Conservation (phyloP, 208 protist genomes). For the Trichomonas tenax region DNA sequence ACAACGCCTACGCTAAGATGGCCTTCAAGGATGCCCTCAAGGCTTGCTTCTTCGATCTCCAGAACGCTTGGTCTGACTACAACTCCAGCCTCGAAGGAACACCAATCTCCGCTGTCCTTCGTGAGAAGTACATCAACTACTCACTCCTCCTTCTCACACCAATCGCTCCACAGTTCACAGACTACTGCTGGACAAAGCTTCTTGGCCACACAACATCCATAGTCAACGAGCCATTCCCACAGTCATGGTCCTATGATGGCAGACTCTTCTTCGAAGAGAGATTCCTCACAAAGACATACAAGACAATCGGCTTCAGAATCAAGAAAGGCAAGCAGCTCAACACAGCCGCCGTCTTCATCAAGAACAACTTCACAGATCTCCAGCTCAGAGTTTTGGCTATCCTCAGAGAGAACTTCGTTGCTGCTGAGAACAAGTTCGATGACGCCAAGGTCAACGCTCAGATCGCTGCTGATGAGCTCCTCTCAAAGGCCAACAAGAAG, state of each 20-base stretch:
- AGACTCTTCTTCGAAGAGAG: not conserved
- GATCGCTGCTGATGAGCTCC: not conserved
- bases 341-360: not conserved
- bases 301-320: not conserved
- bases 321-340: not conserved
- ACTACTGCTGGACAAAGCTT: slow-evolving; percentile 76
- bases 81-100: not conserved
- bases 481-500: not conserved
- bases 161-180: slow-evolving; percentile 80
- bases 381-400: not conserved
- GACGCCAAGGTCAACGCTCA: not conserved
- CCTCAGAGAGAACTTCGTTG: not conserved
- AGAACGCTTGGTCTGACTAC: slow-evolving; percentile 57
- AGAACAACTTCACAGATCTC: not conserved
- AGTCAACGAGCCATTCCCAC: not conserved
- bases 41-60: slow-evolving; percentile 75
- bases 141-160: slow-evolving; percentile 74
- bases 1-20: slow-evolving; percentile 69
- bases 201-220: slow-evolving; percentile 43
- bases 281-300: not conserved
- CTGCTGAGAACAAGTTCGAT: not conserved
- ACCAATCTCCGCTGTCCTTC: not conserved
- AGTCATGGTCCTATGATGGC: not conserved
- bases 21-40: slow-evolving; percentile 80
- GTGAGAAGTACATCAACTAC: slow-evolving; percentile 62